These are phyloP conservation scores for Sporobolomyces roseus DNA, from an alignment of 768 basidiomycete genomes.

Conservation along the genomic window DNA sequence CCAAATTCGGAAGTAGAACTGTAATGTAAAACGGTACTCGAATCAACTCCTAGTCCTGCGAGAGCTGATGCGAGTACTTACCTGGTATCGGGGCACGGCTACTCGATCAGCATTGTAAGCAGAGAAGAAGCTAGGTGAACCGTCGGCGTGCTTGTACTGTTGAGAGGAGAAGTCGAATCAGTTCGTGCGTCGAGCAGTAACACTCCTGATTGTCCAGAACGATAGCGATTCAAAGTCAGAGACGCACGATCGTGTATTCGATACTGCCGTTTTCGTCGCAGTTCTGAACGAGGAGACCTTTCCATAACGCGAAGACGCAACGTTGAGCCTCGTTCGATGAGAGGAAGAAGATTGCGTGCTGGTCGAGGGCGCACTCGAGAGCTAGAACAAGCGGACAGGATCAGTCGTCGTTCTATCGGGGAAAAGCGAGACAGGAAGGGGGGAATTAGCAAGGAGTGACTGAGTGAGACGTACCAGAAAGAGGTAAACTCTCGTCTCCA, in stretches of 20 bases:
- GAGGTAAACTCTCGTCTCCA: slow-evolving; percentile 42
- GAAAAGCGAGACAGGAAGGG: no score
- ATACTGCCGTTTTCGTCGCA: background rate
- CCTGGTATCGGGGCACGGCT: slow-evolving; percentile 45
- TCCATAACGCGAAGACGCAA: slow-evolving; percentile 44
- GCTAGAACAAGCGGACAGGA: slow-evolving; percentile 14
- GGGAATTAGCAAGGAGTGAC: no score
- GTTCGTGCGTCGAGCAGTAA: no score
- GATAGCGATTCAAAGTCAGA: background rate
- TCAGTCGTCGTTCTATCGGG: background rate
- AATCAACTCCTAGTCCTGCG: background rate
- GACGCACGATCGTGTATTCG: slow-evolving; percentile 33
- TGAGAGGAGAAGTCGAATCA: background rate
- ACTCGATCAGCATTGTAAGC: slow-evolving; percentile 37
- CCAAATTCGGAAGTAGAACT: slow-evolving; percentile 42
- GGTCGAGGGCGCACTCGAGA: slow-evolving; percentile 44
- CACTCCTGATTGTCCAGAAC: no score
- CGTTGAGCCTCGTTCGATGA: slow-evolving; percentile 42
- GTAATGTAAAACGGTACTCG: background rate
- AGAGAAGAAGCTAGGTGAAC: slow-evolving; percentile 14
- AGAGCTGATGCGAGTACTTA: background rate
- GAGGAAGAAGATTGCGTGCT: slow-evolving; percentile 45
- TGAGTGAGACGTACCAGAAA: slow-evolving; percentile 12
- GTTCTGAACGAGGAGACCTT: slow-evolving; percentile 40
- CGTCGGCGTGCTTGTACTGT: slow-evolving; percentile 37